phyloP scores from a whole-genome alignment of 257 asterid species.

The Fraxinus americana region DNA sequence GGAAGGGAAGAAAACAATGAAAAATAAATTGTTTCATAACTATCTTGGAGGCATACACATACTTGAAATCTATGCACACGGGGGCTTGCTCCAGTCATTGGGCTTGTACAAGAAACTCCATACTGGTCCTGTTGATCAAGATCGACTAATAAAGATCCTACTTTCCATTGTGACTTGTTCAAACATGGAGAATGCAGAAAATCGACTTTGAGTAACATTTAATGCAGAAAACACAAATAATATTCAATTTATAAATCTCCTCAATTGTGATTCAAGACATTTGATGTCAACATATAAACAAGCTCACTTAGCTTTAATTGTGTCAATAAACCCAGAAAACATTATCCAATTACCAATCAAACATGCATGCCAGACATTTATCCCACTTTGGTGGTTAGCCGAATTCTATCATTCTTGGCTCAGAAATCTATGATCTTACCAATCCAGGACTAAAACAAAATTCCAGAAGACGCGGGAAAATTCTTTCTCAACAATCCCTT shows the following conservation, averaged over 20 bases:
- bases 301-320: conserved; percentile 11
- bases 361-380: not conserved
- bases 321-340: conserved; percentile 1
- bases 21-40: not conserved
- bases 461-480: not conserved
- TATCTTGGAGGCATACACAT: conserved; percentile 29
- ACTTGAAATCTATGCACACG: conserved; percentile 77
- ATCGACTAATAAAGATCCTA: conserved; percentile 24
- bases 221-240: not conserved
- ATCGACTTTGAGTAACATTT: not conserved
- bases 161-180: conserved; percentile 13
- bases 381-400: not conserved
- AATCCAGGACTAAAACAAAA: conserved; percentile 16
- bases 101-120: conserved; percentile 59
- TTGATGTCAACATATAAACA: conserved; percentile 1
- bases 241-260: conserved; percentile 22
- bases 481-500: conserved; percentile 17
- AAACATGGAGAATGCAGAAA: conserved; percentile 16
- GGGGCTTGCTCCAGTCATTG: conserved; percentile 68
- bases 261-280: conserved; percentile 23
- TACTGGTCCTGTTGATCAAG: conserved; percentile 56
- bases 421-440: conserved; percentile 10
- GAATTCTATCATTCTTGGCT: conserved; percentile 11
- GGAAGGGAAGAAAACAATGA: not conserved
- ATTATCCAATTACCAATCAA: conserved; percentile 6